Conservation (phyloP, 768 basidiomycete species). For the Symmetrospora coprosmae region DNA sequence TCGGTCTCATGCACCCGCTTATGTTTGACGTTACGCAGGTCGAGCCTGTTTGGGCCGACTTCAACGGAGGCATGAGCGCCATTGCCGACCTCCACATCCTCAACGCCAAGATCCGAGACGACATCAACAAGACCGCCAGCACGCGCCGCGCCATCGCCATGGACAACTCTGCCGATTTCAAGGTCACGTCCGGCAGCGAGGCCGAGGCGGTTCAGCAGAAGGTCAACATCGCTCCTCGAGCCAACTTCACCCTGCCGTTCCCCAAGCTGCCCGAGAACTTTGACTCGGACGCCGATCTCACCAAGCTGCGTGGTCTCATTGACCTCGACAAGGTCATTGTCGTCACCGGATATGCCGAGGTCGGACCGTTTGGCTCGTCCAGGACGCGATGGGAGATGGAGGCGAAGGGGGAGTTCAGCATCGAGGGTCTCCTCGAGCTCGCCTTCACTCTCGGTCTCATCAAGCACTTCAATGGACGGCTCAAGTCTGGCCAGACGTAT, state of each 20-base stretch:
- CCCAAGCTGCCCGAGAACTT: conserved; percentile 46
- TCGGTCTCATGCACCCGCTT: conserved; percentile 96
- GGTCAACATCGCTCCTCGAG: conserved; percentile 82
- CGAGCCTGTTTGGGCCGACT: conserved; percentile 91
- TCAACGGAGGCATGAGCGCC: conserved; percentile 26
- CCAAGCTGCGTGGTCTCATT: conserved; percentile 68
- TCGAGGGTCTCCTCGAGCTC: conserved; percentile 97
- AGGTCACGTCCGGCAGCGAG: conserved; percentile 70
- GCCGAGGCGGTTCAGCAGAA: conserved; percentile 86
- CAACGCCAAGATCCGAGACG: conserved; percentile 51
- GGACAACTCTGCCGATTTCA: conserved; percentile 93
- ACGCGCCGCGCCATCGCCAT: conserved; percentile 82
- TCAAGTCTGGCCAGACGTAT: conserved; percentile 79
- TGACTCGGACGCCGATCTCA: conserved; percentile 53
- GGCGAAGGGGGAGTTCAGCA: conserved; percentile 87
- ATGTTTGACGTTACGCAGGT: conserved; percentile 99
- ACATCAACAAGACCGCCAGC: conserved; percentile 71
- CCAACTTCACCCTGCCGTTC: conserved; percentile 95
- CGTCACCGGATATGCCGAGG: conserved; percentile 90
- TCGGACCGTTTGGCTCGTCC: conserved; percentile 95
- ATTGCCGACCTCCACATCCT: conserved; percentile 22
- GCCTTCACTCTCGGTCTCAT: conserved; percentile 99
- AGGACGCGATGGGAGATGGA: conserved; percentile 99
- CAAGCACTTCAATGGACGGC: conserved; percentile 94
- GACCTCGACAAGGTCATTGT: conserved; percentile 94